phyloP scores from a whole-genome alignment of 2,329 filamentous ascomycete genomes.

The Arthrobotrys iridis region DNA sequence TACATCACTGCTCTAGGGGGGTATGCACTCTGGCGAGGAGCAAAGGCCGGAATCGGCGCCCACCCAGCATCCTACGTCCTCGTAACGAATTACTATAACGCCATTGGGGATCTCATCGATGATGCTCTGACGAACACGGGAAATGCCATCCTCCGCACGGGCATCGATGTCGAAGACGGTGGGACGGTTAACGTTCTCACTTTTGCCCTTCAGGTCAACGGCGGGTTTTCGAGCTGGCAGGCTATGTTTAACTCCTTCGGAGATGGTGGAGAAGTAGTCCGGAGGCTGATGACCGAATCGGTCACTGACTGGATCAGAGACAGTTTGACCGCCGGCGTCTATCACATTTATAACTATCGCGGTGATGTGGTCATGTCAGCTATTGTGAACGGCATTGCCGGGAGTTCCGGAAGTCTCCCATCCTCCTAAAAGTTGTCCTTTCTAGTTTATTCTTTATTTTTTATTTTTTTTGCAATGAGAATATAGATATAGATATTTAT shows the following conservation, averaged over 20 bases:
- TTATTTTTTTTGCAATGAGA: too few species aligned
- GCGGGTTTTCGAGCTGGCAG: background rate
- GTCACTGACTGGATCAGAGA: background rate
- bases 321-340: slow-evolving; percentile 14
- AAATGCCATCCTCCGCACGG: background rate
- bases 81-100: background rate
- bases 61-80: background rate
- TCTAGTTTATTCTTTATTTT: too few species aligned
- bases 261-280: slow-evolving; percentile 5
- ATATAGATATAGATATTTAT: too few species aligned
- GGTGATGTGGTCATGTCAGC: slow-evolving; percentile 5
- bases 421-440: background rate
- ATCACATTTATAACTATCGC: slow-evolving; percentile 14
- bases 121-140: background rate
- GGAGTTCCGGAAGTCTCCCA: background rate
- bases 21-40: background rate
- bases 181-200: slow-evolving; percentile 11
- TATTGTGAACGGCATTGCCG: slow-evolving; percentile 15
- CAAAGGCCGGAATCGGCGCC: background rate
- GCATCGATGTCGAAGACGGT: background rate
- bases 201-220: background rate
- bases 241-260: slow-evolving; percentile 11
- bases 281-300: background rate
- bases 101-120: background rate
- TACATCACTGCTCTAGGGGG: background rate